Base-by-base conservation (phyloP, 805 yeast genomes). In the Pichia thaimueangensis region DNA sequence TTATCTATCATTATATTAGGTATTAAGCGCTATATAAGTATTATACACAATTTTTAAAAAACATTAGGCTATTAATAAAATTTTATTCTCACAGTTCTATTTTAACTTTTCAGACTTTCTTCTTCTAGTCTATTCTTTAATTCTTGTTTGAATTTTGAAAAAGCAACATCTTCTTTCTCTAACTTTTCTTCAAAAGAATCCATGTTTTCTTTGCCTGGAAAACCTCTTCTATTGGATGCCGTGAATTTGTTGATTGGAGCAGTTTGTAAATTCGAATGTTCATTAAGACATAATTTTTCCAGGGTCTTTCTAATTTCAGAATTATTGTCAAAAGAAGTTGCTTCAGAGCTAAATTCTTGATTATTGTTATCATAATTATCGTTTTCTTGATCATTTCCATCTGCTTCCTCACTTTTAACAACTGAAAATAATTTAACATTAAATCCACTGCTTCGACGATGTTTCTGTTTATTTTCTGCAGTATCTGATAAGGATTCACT, bases 371-470 rank as follows among this genome's bases (percentile, higher is more conserved):
- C 8, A 29, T 19, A n/a, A n/a, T 35, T 16, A 17, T 12, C 24
- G 15, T 10, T n/a, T 2, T 15, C 41, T n/a, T 32, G 31, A 17
- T 19, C 8, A n/a, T 22, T 33, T 19, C 24, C 29, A 17, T 39
- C 32, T 30, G 40, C 44, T 24, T 28, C 15, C 4, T 45, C 40
- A 30, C 44, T 43, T 17, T 35, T 45, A 16, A 48, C 41, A 8
- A 53, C 53, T n/a, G 48, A 47, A 9, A 60, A 49, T 28, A 60
- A 41, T 33, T 58, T 56, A 44, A 60, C 53, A 22, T 53, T 53
- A 22, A 59, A 45, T 2, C 65, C 65, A 43, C 61, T 60, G 37
- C 62, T 57, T 20, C 51, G 45, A 31, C 64, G 44, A 19, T 51
- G 45, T 2, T 19, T 28, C 8, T 17, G 15, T 4, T 13, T 49